Evolutionary conservation across 1,284 basidiomycete species (phyloP), one percentile per base, ranked within the genome.

Genomic region (Xerocomus amazonicus): DNA sequence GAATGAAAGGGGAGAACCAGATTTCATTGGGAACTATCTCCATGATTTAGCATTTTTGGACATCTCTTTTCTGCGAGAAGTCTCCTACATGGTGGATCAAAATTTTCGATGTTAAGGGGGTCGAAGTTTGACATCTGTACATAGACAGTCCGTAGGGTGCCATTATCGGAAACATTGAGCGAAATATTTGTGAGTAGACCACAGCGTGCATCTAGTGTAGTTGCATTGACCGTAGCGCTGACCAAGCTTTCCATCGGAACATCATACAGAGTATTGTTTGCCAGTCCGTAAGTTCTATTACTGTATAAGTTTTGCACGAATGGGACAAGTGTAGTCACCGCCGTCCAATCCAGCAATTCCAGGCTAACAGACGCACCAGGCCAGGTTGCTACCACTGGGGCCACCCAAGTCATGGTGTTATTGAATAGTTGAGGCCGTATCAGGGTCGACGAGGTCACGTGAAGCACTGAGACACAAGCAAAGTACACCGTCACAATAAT

Each of bases 161-260:
- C 9, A 9, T 36, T 8, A 0, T 17, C 16, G 4, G 7, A 19
- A 7, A 6, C 13, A 14, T 13, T 23, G 5, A 17, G 3, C 2
- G 45, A 47, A 19, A 47, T 14, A 27, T 47, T 47, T 7, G 45
- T 47, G 3, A 47, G 31, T 5, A 47, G 23, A 6, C 37, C 45
- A n/a, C 45, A 47, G 7, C 39, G 13, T 10, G 37, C 37, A 28
- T 47, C 17, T n/a, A 47, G 3, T 1, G 37, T 40, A 8, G 45
- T 47, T 7, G 45, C 37, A 6, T 39, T 16, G 31, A 47, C 45
- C 6, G 45, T 40, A 4, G n/a, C 37, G 26, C 26, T 27, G 42
- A 43, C 6, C 7, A 28, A 35, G 14, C 13, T 3, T 6, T 9
- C 5, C 3, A 10, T 7, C 3, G 19, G 32, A 10, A 28, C 2